Conservation (phyloP, 352 stramenopile genomes). For the Phytophthora multivora region DNA sequence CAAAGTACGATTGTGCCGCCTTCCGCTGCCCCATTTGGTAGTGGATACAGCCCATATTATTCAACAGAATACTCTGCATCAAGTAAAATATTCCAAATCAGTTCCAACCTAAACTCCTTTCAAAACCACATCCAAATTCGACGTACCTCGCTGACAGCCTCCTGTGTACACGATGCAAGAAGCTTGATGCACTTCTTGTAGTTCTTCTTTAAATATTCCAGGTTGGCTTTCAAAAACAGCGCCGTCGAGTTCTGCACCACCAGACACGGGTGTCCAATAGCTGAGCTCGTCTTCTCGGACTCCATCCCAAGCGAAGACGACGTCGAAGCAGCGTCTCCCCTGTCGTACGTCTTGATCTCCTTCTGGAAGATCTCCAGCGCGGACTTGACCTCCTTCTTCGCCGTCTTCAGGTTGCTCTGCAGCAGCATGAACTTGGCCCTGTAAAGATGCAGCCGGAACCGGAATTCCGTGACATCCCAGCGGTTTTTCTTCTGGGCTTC, state of each 20-base stretch:
- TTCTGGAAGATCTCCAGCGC: slow-evolving; percentile 94
- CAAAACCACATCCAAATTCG: background rate
- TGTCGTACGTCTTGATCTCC: slow-evolving; percentile 73
- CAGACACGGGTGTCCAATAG: slow-evolving; percentile 76
- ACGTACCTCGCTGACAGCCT: slow-evolving; percentile 78
- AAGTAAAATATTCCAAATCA: slow-evolving; percentile 11
- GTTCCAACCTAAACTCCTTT: background rate
- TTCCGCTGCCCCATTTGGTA: slow-evolving; percentile 91
- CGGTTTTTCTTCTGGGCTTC: slow-evolving; percentile 66
- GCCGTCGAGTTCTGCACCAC: slow-evolving; percentile 89
- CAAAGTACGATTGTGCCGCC: slow-evolving; percentile 92
- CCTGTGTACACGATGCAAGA: slow-evolving; percentile 87
- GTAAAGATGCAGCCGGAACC: slow-evolving; percentile 92
- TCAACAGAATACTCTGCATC: slow-evolving; percentile 78
- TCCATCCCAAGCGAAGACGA: slow-evolving; percentile 37
- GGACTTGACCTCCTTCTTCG: slow-evolving; percentile 93
- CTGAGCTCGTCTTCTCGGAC: slow-evolving; percentile 75
- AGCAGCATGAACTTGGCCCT: slow-evolving; percentile 91
- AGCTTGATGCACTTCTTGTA: slow-evolving; percentile 96
- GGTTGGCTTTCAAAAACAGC: slow-evolving; percentile 93
- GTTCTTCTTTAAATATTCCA: slow-evolving; percentile 94
- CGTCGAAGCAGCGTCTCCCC: slow-evolving; percentile 13
- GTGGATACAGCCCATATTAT: slow-evolving; percentile 94
- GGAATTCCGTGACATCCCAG: slow-evolving; percentile 84
- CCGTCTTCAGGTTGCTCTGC: slow-evolving; percentile 87